These are phyloP conservation scores for Zea luxurians DNA, from an alignment of 176 grass and related monocot species.

Conservation along the genomic window DNA sequence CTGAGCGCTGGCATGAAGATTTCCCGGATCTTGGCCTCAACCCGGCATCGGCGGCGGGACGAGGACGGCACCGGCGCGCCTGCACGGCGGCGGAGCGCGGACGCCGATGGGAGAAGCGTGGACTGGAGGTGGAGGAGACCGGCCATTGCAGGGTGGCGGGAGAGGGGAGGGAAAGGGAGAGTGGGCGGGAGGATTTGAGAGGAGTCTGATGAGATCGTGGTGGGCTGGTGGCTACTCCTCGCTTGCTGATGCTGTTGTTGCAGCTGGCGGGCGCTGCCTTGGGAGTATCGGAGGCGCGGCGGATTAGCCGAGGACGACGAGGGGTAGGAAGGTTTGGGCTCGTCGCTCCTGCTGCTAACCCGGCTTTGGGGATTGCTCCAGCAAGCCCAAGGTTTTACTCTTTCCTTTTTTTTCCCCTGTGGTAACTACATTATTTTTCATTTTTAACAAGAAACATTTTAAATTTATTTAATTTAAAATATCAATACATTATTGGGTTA, in stretches of 20 bases:
- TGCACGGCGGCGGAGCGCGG: constrained; percentile 28
- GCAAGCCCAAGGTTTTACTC: not conserved
- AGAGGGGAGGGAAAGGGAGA: not conserved
- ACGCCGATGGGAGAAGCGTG: constrained; percentile 49
- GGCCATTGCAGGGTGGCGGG: constrained; percentile 56
- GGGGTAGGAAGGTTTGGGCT: not conserved
- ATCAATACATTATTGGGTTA: no score
- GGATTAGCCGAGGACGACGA: constrained; percentile 52
- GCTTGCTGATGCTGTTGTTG: constrained; percentile 16
- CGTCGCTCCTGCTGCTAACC: not conserved
- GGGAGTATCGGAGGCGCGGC: constrained; percentile 59
- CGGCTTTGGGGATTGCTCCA: constrained; percentile 27
- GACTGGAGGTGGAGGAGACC: constrained; percentile 71
- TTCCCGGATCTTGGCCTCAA: constrained; percentile 94
- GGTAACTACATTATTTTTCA: not conserved
- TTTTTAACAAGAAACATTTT: no score
- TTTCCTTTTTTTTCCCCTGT: no score
- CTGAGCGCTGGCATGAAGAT: constrained; percentile 99
- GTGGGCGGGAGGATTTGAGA: constrained; percentile 5
- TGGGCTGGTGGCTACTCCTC: no score
- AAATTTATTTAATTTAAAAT: no score
- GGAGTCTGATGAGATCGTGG: no score
- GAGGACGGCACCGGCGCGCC: not conserved
- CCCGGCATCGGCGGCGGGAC: constrained; percentile 39
- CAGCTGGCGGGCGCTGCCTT: constrained; percentile 35